These are phyloP conservation scores for Gracilaria gracilis DNA, from an alignment of 23 red algal species.

Conservation along the genomic window DNA sequence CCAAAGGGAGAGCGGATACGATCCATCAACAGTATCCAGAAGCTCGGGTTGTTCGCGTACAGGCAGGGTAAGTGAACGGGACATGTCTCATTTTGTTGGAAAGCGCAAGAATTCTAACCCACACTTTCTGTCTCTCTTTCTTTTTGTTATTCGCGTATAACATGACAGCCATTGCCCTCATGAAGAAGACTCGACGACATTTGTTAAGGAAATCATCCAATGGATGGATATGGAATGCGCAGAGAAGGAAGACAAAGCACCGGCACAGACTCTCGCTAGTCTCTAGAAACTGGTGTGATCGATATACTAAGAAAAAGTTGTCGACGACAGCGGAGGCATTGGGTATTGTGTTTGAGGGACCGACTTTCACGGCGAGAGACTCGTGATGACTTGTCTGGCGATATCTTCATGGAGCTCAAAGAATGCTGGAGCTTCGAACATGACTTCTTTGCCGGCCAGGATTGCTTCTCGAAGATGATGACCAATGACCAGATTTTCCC, in stretches of 20 bases:
- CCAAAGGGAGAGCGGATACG: constrained; percentile 39
- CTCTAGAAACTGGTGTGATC: neutral
- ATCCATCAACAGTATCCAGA: constrained; percentile 45
- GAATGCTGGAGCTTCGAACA: constrained; percentile 33
- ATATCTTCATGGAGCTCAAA: constrained; percentile 38
- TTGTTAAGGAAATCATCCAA: constrained; percentile 30
- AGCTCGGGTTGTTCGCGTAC: constrained; percentile 51
- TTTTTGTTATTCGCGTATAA: constrained; percentile 9
- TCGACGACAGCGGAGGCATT: neutral
- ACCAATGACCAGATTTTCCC: neutral
- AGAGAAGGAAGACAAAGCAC: neutral
- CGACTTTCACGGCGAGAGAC: neutral
- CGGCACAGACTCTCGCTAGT: neutral
- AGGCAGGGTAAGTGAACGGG: constrained; percentile 74
- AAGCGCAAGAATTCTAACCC: neutral
- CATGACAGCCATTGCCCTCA: constrained; percentile 62
- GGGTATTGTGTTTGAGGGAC: neutral
- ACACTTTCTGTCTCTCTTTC: neutral
- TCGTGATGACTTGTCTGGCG: neutral
- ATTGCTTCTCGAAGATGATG: constrained; percentile 37
- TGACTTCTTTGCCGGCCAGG: constrained; percentile 40
- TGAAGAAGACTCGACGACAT: constrained; percentile 45
- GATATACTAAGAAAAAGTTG: neutral
- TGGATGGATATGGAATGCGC: constrained; percentile 53
- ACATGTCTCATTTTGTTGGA: neutral